Evolutionary conservation across 2,329 filamentous ascomycete genomes (phyloP), one percentile per base, ranked within the genome.

Genomic region (Emergomyces orientalis): DNA sequence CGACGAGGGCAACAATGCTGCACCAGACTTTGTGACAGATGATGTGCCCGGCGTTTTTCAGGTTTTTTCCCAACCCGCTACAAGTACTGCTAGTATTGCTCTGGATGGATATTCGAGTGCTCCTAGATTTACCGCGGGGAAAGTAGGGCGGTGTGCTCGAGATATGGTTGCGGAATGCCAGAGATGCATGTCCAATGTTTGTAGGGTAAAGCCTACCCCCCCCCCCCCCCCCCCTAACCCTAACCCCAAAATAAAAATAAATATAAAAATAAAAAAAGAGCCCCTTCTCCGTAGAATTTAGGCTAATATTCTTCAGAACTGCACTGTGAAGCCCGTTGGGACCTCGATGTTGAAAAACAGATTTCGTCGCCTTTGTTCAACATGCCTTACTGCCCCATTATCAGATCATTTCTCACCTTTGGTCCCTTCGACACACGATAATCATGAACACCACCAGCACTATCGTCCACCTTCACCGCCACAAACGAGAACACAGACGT

Each of bases 121-220:
- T 9, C n/a, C 30, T n/a, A 52, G 25, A 60, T 69, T 84, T 66
- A 84, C 76, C 68, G 81, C 81, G 66, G 87, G 88, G 60, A 93
- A 90, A 75, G 81, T 89, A 34, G 87, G 89, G 5, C 82, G 83
- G 69, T 97, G 93, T 73, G 93, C 93, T 27, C 82, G 90, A 65
- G 93, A 97, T 74, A 84, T 96, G 84, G 93, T 97, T 5, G 84
- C 82, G 51, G 87, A 88, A 68, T 97, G 93, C 74, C 85, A 90
- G 62, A 84, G 87, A 65, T 97, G 93, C 73, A 84, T 83, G 47
- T 85, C 78, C 34, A 82, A 91, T 32, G 86, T 96, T 62, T 97
- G 93, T 75, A 84, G 93, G 76, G 91, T 95, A 82, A 74, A 1
- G 34, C 34, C 34, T n/a, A n/a, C n/a, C 34, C 8, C 34, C 34